A percentile compares a stretch with the other conserved stretches of the same genome.
These are phyloP conservation scores for Neostapfia colusana DNA, from an alignment of 176 grass and related monocot species.

Conservation along the genomic window DNA sequence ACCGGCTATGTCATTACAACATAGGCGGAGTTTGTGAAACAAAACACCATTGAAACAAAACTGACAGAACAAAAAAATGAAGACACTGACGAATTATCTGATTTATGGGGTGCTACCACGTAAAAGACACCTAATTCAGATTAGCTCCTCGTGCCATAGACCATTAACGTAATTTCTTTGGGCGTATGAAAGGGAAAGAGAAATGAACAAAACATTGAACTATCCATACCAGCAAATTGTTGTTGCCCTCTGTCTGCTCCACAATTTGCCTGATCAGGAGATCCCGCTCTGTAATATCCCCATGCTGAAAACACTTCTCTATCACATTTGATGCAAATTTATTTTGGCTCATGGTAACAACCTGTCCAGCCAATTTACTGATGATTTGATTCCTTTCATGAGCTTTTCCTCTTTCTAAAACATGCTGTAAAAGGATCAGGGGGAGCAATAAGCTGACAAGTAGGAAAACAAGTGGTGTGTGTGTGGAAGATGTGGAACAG, in stretches of 20 bases:
- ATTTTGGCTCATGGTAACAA: constrained; percentile 95
- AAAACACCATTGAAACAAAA: constrained; percentile 21
- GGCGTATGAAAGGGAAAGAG: background rate
- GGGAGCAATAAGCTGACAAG: constrained; percentile 19
- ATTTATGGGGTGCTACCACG: background rate
- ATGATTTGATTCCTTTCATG: constrained; percentile 85
- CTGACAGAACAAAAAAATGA: background rate
- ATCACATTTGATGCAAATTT: constrained; percentile 97
- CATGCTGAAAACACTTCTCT: constrained; percentile 93
- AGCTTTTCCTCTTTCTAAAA: constrained; percentile 72
- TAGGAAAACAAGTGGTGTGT: background rate
- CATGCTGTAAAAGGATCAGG: constrained; percentile 64
- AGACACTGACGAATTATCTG: background rate
- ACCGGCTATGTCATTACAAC: too few species aligned
- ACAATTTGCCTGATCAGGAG: constrained; percentile 75
- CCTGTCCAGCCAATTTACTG: constrained; percentile 69
- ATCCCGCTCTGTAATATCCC: constrained; percentile 58
- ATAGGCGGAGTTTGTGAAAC: too few species aligned
- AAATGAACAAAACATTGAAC: background rate
- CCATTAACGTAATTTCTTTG: background rate
- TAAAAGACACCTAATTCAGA: background rate
- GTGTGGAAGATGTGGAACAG: background rate
- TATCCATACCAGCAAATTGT: constrained; percentile 68
- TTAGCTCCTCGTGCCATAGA: background rate
- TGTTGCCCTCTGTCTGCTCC: constrained; percentile 86